These are phyloP conservation scores for Haplosporangium gracile DNA, from an alignment of 192 early-diverging fungal genomes.

Conservation along the genomic window DNA sequence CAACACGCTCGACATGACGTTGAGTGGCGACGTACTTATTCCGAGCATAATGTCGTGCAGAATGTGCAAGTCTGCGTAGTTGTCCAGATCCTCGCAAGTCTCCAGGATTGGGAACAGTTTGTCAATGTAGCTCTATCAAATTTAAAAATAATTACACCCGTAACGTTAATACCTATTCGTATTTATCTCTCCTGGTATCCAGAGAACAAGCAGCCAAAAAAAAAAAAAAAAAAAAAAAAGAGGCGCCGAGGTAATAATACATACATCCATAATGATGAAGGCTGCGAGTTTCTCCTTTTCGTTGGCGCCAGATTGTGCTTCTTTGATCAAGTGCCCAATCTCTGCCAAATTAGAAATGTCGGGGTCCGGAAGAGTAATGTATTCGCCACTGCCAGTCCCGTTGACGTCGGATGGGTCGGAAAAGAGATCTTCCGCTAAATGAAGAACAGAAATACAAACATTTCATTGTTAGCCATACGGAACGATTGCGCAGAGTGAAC, in stretches of 20 bases:
- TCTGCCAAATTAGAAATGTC: conserved; percentile 76
- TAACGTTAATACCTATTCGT: not conserved
- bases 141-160: not conserved
- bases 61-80: conserved; percentile 74
- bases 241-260: not conserved
- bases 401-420: conserved; percentile 50
- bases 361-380: conserved; percentile 73
- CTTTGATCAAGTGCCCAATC: conserved; percentile 76
- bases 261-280: conserved; percentile 72
- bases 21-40: conserved; percentile 70
- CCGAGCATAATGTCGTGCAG: conserved; percentile 81
- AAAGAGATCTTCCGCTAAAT: conserved; percentile 48
- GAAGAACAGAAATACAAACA: not conserved
- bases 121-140: conserved; percentile 74
- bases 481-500: not conserved
- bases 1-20: not conserved
- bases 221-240: not conserved
- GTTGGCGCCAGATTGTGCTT: conserved; percentile 65
- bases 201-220: not conserved
- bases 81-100: conserved; percentile 88
- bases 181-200: not conserved
- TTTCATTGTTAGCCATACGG: not conserved
- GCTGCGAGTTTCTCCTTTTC: conserved; percentile 75
- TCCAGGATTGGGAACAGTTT: conserved; percentile 79
- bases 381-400: conserved; percentile 32